Percentiles rank a stretch among this genome's conserved stretches.
phyloP scores from a whole-genome alignment of 371 early-diverging fungal genomes.

The Lichtheimia corymbifera region DNA sequence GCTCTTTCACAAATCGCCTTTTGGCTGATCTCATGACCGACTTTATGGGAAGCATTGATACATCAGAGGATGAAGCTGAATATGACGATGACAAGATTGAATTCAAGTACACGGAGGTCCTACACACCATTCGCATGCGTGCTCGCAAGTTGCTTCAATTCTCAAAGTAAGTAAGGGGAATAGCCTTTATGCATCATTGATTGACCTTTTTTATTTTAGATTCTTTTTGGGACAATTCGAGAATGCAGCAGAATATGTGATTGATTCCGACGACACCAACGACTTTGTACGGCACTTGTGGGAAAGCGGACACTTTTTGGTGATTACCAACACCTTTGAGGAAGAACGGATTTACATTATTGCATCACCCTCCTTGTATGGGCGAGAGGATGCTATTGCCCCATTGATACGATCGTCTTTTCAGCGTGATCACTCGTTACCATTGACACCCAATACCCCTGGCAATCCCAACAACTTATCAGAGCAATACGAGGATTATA shows the following conservation, averaged over 20 bases:
- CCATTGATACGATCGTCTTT: slow-evolving; percentile 32
- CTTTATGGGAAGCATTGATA: slow-evolving; percentile 41
- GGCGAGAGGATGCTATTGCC: slow-evolving; percentile 32
- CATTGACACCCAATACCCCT: slow-evolving; percentile 18
- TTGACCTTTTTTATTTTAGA: slow-evolving; percentile 21
- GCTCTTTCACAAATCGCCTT: slow-evolving; percentile 46
- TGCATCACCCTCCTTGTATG: slow-evolving; percentile 49
- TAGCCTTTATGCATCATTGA: neutral
- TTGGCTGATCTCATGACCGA: slow-evolving; percentile 47
- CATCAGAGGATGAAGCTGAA: neutral
- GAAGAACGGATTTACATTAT: slow-evolving; percentile 64
- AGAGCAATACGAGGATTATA: slow-evolving; percentile 41
- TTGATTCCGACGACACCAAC: slow-evolving; percentile 52
- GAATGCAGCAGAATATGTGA: slow-evolving; percentile 72
- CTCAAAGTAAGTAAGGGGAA: slow-evolving; percentile 48
- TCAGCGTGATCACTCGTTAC: slow-evolving; percentile 19
- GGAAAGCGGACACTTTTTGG: slow-evolving; percentile 67
- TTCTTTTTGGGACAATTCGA: slow-evolving; percentile 68
- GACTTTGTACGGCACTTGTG: slow-evolving; percentile 59
- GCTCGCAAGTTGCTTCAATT: slow-evolving; percentile 67
- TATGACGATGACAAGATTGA: slow-evolving; percentile 41
- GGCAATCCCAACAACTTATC: slow-evolving; percentile 1
- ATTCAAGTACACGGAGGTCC: slow-evolving; percentile 56
- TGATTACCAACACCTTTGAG: slow-evolving; percentile 70
- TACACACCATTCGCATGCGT: slow-evolving; percentile 67